phyloP scores from a whole-genome alignment of 2,329 filamentous ascomycete species.

The Aspergillus neoniger region DNA sequence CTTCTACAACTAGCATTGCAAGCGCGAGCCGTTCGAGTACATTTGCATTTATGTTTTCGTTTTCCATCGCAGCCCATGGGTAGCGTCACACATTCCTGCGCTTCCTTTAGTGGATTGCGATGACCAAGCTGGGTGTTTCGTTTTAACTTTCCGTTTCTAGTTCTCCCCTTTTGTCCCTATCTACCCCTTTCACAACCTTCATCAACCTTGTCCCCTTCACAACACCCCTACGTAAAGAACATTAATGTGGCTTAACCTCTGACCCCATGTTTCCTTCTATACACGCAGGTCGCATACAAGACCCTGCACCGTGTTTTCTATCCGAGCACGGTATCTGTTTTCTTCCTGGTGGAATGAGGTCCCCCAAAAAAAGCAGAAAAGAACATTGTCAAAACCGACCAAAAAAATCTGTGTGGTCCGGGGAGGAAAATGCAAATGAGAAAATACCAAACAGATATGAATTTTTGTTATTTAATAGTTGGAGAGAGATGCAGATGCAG shows the following conservation, averaged over 20 bases:
- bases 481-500: slow-evolving; percentile 12
- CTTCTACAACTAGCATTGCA: slow-evolving; percentile 49
- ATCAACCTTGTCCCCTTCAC: neutral
- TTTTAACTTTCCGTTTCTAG: slow-evolving; percentile 7
- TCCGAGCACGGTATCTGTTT: slow-evolving; percentile 8
- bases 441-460: slow-evolving; percentile 6
- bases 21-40: slow-evolving; percentile 46
- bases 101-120: slow-evolving; percentile 4
- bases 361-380: slow-evolving; percentile 16
- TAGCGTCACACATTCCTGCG: slow-evolving; percentile 11
- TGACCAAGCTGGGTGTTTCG: slow-evolving; percentile 11
- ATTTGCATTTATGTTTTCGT: slow-evolving; percentile 27
- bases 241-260: slow-evolving; percentile 27
- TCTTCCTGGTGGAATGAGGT: slow-evolving; percentile 23
- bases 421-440: slow-evolving; percentile 1
- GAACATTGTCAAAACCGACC: slow-evolving; percentile 10
- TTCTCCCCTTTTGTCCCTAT: slow-evolving; percentile 6
- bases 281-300: neutral
- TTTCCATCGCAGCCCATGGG: slow-evolving; percentile 15
- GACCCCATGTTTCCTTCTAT: slow-evolving; percentile 11
- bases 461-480: slow-evolving; percentile 21
- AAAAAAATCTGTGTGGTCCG: slow-evolving; percentile 8
- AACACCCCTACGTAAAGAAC: slow-evolving; percentile 14
- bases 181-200: slow-evolving; percentile 1
- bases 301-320: neutral